Conservation (phyloP, 495 filamentous ascomycete species). For the Lentithecium fluviatile region DNA sequence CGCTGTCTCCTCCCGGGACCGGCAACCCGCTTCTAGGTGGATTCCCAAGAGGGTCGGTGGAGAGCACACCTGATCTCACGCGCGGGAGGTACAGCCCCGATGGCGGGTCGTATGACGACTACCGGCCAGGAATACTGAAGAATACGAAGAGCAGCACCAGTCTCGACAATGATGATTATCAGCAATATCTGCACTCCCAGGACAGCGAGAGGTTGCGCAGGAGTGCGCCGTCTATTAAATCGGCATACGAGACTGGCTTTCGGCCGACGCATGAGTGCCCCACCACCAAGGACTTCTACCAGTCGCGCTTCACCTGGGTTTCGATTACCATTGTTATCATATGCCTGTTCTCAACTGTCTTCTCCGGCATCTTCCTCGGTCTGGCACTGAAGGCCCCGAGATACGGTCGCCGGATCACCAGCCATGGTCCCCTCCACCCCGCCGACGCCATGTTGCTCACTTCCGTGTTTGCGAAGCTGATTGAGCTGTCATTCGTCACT, state of each 20-base stretch:
- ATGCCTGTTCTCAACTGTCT: slow-evolving; percentile 63
- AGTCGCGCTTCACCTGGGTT: slow-evolving; percentile 55
- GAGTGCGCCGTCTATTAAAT: slow-evolving; percentile 23
- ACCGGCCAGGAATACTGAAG: slow-evolving; percentile 8
- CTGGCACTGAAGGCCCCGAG: slow-evolving; percentile 58
- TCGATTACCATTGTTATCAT: slow-evolving; percentile 57
- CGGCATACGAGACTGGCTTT: slow-evolving; percentile 35
- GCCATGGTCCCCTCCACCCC: slow-evolving; percentile 49
- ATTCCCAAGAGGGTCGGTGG: slow-evolving; percentile 19
- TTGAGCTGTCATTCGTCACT: slow-evolving; percentile 74
- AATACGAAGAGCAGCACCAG: slow-evolving; percentile 7
- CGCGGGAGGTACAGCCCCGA: slow-evolving; percentile 31
- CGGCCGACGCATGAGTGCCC: slow-evolving; percentile 34
- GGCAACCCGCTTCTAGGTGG: slow-evolving; percentile 27
- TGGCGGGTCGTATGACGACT: slow-evolving; percentile 22
- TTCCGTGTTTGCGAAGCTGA: slow-evolving; percentile 66
- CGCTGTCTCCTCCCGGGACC: slow-evolving; percentile 16
- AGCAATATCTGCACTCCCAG: slow-evolving; percentile 16
- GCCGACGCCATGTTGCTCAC: slow-evolving; percentile 61
- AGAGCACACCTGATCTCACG: slow-evolving; percentile 30
- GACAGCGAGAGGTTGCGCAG: slow-evolving; percentile 26
- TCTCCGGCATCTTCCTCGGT: slow-evolving; percentile 63
- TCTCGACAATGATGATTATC: slow-evolving; percentile 17
- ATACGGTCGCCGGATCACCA: slow-evolving; percentile 56
- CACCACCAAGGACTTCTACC: slow-evolving; percentile 38